Conservation (phyloP, 2,329 filamentous ascomycete genomes). For the Paradendryphiella salina region DNA sequence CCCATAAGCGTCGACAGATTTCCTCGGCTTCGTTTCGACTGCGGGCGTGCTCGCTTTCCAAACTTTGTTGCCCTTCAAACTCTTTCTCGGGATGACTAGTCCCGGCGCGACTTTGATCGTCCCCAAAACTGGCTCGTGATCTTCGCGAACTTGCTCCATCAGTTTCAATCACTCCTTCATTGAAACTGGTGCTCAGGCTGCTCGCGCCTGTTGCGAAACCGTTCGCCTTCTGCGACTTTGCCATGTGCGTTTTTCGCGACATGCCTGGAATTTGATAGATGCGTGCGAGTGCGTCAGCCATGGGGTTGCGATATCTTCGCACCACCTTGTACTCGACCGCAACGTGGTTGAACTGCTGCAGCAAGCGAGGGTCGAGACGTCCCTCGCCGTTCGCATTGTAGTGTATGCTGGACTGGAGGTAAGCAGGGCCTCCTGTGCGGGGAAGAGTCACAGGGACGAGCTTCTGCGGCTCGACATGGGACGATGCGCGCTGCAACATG, state of each 20-base stretch:
- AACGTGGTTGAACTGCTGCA: conserved; percentile 68
- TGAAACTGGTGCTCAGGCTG: conserved; percentile 40
- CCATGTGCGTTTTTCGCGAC: conserved; percentile 32
- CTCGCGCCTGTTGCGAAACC: conserved; percentile 33
- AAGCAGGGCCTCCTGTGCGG: conserved; percentile 41
- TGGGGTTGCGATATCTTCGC: conserved; percentile 70
- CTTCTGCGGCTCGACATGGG: conserved; percentile 67
- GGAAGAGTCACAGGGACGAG: conserved; percentile 47
- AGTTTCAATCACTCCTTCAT: conserved; percentile 33
- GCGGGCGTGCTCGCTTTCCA: conserved; percentile 33
- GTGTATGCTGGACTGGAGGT: conserved; percentile 42
- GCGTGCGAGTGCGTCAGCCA: conserved; percentile 64
- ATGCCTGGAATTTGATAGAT: conserved; percentile 57
- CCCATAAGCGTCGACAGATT: conserved; percentile 48
- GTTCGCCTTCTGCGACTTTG: conserved; percentile 29
- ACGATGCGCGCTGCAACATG: conserved; percentile 73
- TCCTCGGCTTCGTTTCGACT: conserved; percentile 45
- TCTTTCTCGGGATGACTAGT: conserved; percentile 29
- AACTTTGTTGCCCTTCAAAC: conserved; percentile 32
- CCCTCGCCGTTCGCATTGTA: conserved; percentile 43
- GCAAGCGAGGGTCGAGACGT: conserved; percentile 63
- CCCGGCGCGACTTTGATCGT: conserved; percentile 19
- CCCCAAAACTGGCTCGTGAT: conserved; percentile 39
- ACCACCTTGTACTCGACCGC: conserved; percentile 76
- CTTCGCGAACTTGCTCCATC: conserved; percentile 32